Conservation (phyloP, 768 basidiomycete genomes). For the Pulveroboletus ravenelii region DNA sequence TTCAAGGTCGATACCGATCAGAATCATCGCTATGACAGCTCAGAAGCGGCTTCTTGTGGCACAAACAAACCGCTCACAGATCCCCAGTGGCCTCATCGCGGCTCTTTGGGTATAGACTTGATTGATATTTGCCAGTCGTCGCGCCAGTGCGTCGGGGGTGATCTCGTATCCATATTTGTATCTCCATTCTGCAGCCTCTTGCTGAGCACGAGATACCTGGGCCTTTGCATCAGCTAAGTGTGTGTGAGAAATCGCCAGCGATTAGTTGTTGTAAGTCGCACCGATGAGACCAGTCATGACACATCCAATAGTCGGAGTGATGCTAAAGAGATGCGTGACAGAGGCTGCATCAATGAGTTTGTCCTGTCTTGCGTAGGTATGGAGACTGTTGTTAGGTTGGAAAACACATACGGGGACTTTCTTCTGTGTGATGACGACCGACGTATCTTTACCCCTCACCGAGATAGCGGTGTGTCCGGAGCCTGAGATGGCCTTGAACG, state of each 20-base stretch:
- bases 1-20: constrained; percentile 90
- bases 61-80: constrained; percentile 52
- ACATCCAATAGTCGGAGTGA: constrained; percentile 94
- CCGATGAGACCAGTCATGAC: constrained; percentile 98
- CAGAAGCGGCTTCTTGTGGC: not conserved
- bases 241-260: constrained; percentile 1
- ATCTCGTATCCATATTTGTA: constrained; percentile 99
- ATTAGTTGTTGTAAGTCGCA: constrained; percentile 31
- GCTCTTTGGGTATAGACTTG: constrained; percentile 98
- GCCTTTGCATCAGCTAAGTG: constrained; percentile 81
- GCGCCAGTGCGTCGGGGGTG: constrained; percentile 92
- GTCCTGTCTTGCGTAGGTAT: constrained; percentile 52
- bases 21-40: constrained; percentile 73
- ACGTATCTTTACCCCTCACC: constrained; percentile 90
- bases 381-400: not conserved
- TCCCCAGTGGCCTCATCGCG: constrained; percentile 94
- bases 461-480: constrained; percentile 93
- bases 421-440: constrained; percentile 96
- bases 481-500: constrained; percentile 98
- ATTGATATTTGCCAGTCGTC: constrained; percentile 94
- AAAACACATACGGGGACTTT: constrained; percentile 82
- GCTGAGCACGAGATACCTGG: constrained; percentile 81
- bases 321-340: constrained; percentile 92
- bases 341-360: constrained; percentile 94
- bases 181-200: constrained; percentile 88